Base-by-base conservation (phyloP, 2,329 filamentous ascomycete genomes). In the Trichoderma arundinaceum region DNA sequence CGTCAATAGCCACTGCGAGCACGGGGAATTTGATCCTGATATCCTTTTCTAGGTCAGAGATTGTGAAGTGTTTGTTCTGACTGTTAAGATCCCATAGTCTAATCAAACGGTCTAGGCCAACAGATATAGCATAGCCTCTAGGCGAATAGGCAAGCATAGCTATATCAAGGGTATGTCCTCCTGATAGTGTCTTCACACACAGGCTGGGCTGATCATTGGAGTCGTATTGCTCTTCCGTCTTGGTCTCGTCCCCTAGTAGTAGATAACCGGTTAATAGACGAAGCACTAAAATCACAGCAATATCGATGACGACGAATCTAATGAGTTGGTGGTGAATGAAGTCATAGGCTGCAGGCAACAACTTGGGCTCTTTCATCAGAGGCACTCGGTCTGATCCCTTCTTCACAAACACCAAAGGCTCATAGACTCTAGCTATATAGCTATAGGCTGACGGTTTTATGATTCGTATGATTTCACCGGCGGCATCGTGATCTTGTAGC, bases 401-500 rank as follows among this genome's bases (percentile, higher is more conserved):
- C 9, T 90, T 77, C 4, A 94, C 89, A 68, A 94, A 89, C 3
- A 92, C 83, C 3, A 92, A 78, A 1, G 91, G 91, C 46, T 93
- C 88, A 72, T 90, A 92, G 1, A 94, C 89, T 51, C 85, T 84
- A 22, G 91, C 90, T 17, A 92, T 81, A 73, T 92, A 92, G 74
- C 87, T 90, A 72, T 91, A 84, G 1, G 88, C 85, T 63, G 84
- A 81, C 7, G 91, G 91, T 69, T 92, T 92, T 71, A 93, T 84
- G 38, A 91, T 85, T n/a, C 86, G 83, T 74, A 94, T 92, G 15
- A 94, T 84, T 72, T 94, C 91, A 43, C 85, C 85, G 2, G 90
- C 91, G 1, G 90, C 92, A 72, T 92, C 89, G 71, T 92, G 90
- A 70, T 94, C 91, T 74, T 94, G 91, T 64, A 92, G 82, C 32